phyloP scores from a whole-genome alignment of 2,329 filamentous ascomycete species.

The Phialophora tarda region DNA sequence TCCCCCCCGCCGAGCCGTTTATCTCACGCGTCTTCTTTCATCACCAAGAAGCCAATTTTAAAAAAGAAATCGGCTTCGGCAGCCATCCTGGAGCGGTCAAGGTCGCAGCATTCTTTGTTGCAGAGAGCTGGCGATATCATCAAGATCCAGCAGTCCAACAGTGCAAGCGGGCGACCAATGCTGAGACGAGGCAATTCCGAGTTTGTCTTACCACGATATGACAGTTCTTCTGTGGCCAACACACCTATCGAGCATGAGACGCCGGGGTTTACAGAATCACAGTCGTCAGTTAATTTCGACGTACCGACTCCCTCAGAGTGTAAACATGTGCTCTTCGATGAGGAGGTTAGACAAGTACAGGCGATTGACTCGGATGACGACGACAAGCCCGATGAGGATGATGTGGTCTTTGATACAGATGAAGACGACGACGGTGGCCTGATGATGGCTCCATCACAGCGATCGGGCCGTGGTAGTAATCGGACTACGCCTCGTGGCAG shows the following conservation, averaged over 20 bases:
- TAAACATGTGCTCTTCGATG: conserved; percentile 94
- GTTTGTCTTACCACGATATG: conserved; percentile 66
- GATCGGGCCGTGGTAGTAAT: conserved; percentile 56
- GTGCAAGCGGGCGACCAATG: conserved; percentile 58
- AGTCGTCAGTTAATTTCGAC: conserved; percentile 66
- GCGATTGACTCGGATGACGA: conserved; percentile 86
- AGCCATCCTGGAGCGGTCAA: conserved; percentile 85
- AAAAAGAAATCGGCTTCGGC: conserved; percentile 98
- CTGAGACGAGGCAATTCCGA: conserved; percentile 72
- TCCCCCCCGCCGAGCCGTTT: conserved; percentile 61
- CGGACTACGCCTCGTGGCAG: conserved; percentile 62
- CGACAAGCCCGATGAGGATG: conserved; percentile 67
- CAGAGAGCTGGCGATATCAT: conserved; percentile 88
- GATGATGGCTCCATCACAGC: conserved; percentile 75
- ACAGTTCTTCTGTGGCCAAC: conserved; percentile 54
- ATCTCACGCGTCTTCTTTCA: conserved; percentile 69
- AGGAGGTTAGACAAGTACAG: conserved; percentile 94
- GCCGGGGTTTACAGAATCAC: conserved; percentile 48
- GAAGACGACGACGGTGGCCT: conserved; percentile 75
- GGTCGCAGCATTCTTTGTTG: conserved; percentile 85
- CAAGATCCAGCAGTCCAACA: conserved; percentile 73
- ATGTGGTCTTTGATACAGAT: conserved; percentile 49
- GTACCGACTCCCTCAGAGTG: conserved; percentile 63
- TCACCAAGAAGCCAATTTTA: conserved; percentile 84
- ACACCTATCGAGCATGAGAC: conserved; percentile 56